Conservation (phyloP, 306 rosid species). For the Sicyos edulis region DNA sequence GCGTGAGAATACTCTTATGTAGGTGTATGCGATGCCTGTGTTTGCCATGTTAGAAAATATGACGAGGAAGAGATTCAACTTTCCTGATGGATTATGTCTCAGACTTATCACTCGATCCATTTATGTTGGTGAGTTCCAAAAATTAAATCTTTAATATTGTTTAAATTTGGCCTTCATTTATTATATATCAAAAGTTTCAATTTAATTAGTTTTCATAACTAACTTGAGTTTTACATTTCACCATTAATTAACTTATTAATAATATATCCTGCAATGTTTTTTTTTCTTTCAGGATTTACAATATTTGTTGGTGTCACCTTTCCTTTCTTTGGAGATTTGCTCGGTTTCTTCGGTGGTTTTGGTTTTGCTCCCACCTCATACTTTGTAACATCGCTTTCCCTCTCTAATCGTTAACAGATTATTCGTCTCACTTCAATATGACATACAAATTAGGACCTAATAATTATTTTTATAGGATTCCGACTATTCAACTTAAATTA, state of each 20-base stretch:
- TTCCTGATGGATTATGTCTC: slow-evolving; percentile 58
- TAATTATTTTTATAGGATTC: no score
- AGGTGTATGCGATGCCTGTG: slow-evolving; percentile 93
- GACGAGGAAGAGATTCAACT: slow-evolving; percentile 47
- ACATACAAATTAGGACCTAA: no score
- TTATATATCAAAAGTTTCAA: no score
- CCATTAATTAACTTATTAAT: neutral
- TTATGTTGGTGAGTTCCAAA: slow-evolving; percentile 71
- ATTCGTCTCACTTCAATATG: no score
- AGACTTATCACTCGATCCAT: slow-evolving; percentile 69
- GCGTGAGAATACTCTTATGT: slow-evolving; percentile 3
- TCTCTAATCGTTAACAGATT: neutral
- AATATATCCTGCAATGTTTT: neutral
- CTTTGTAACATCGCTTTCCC: slow-evolving; percentile 40
- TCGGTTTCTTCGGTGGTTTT: slow-evolving; percentile 92
- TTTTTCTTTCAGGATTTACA: slow-evolving; percentile 56
- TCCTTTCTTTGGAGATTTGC: slow-evolving; percentile 95
- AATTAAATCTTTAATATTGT: no score
- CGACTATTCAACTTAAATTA: no score
- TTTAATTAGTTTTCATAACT: no score
- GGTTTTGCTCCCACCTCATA: slow-evolving; percentile 89
- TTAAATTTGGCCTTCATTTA: no score
- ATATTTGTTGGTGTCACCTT: slow-evolving; percentile 67
- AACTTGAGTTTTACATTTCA: no score
- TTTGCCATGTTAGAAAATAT: slow-evolving; percentile 66